A percentile compares a stretch with the other conserved stretches of the same genome.
phyloP scores from a whole-genome alignment of 164 flowering plant species.

The Nelumbo lutea region DNA sequence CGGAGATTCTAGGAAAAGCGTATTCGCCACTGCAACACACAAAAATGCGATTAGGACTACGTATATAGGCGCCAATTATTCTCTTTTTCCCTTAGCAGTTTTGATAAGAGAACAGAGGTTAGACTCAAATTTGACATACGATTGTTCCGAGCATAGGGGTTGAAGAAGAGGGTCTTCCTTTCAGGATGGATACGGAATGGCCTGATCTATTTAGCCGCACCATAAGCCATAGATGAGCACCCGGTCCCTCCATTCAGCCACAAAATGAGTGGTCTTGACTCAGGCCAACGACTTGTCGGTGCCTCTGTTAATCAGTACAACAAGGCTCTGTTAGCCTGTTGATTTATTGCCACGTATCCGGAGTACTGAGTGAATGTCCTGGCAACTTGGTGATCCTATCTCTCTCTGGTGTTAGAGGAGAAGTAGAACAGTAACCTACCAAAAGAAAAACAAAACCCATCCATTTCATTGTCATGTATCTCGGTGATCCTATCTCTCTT shows the following conservation, averaged over 20 bases:
- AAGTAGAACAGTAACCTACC: constrained; percentile 16
- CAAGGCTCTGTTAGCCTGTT: constrained; percentile 71
- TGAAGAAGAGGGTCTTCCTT: constrained; percentile 64
- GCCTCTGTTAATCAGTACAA: constrained; percentile 91
- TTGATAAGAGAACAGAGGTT: neutral
- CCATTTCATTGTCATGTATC: constrained; percentile 76
- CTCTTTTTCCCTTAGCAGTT: too few species aligned
- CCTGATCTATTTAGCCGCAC: constrained; percentile 87
- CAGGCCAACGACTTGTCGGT: constrained; percentile 38
- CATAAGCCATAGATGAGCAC: constrained; percentile 92
- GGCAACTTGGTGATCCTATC: constrained; percentile 71
- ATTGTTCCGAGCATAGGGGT: constrained; percentile 84
- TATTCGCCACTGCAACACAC: constrained; percentile 67
- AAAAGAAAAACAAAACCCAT: constrained; percentile 20
- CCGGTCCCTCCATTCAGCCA: constrained; percentile 99
- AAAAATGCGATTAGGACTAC: constrained; percentile 1
- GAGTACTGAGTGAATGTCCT: constrained; percentile 83
- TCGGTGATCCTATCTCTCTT: constrained; percentile 54
- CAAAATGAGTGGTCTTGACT: constrained; percentile 70
- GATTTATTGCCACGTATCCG: constrained; percentile 84
- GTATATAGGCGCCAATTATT: too few species aligned
- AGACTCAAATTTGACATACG: constrained; percentile 35
- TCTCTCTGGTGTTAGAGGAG: constrained; percentile 33
- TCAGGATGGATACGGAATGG: constrained; percentile 74
- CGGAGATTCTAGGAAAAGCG: constrained; percentile 93